Percentiles rank a stretch among this genome's conserved stretches.
Evolutionary conservation across 2,329 filamentous ascomycete genomes (phyloP).

Genomic region (Penicillium occitanis): DNA sequence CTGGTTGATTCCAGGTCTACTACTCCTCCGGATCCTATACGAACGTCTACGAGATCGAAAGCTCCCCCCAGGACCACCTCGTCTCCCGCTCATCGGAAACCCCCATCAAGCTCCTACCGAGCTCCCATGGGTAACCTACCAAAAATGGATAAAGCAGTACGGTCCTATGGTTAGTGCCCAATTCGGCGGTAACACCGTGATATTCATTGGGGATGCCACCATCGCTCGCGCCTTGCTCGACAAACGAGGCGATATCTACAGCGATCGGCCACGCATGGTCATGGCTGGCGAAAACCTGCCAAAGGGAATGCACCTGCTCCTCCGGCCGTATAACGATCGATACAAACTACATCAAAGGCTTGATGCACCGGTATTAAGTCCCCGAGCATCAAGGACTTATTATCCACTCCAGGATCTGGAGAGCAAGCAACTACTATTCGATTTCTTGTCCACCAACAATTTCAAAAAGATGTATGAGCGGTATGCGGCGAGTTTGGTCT

Average conservation of each 20-base stretch:
- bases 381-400: slow-evolving; percentile 37
- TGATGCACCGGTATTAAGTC: slow-evolving; percentile 45
- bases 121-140: slow-evolving; percentile 26
- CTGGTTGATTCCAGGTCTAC: neutral
- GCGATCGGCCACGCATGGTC: slow-evolving; percentile 35
- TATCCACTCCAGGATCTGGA: slow-evolving; percentile 49
- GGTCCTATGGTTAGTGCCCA: slow-evolving; percentile 10
- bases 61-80: slow-evolving; percentile 27
- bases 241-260: slow-evolving; percentile 40
- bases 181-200: slow-evolving; percentile 27
- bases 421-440: slow-evolving; percentile 46
- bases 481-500: slow-evolving; percentile 52
- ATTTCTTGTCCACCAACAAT: slow-evolving; percentile 41
- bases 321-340: slow-evolving; percentile 52
- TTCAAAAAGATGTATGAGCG: slow-evolving; percentile 51
- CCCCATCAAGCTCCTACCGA: slow-evolving; percentile 25
- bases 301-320: slow-evolving; percentile 46
- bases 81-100: slow-evolving; percentile 29
- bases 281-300: slow-evolving; percentile 33
- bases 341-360: slow-evolving; percentile 48
- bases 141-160: slow-evolving; percentile 21
- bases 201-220: slow-evolving; percentile 18
- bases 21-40: neutral
- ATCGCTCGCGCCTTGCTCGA: slow-evolving; percentile 40
- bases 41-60: slow-evolving; percentile 3